A percentile compares a stretch with the other conserved stretches of the same genome.
Evolutionary conservation across 257 asterid genomes (phyloP).

Genomic region (Salvia rosmarinus): DNA sequence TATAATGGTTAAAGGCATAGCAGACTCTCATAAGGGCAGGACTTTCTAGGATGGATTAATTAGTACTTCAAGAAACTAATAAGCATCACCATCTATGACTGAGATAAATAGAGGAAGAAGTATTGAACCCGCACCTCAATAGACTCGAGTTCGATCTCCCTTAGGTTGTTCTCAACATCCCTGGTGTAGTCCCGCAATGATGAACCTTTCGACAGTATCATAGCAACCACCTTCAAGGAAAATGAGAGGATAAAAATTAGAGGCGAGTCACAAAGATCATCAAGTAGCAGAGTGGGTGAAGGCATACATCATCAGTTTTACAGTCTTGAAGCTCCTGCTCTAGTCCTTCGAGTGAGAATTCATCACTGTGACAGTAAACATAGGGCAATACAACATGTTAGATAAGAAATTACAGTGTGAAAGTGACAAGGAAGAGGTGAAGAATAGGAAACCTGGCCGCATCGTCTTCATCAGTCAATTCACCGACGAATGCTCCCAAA

Average conservation of each 20-base stretch:
- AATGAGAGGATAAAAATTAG: slow-evolving; percentile 15
- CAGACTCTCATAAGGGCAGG: background rate
- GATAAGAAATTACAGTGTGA: background rate
- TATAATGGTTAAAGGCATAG: background rate
- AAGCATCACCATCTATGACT: slow-evolving; percentile 28
- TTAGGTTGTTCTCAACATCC: slow-evolving; percentile 90
- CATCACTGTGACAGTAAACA: slow-evolving; percentile 57
- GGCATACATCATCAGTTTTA: slow-evolving; percentile 81
- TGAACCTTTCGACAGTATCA: slow-evolving; percentile 86
- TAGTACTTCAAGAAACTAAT: slow-evolving; percentile 9
- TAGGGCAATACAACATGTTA: background rate
- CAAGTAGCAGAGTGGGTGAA: slow-evolving; percentile 15
- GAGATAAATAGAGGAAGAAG: slow-evolving; percentile 16
- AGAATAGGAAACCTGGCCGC: slow-evolving; percentile 56
- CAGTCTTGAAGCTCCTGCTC: slow-evolving; percentile 95
- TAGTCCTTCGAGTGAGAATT: slow-evolving; percentile 84
- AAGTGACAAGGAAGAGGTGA: background rate
- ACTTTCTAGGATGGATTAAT: background rate
- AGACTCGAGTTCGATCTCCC: slow-evolving; percentile 87
- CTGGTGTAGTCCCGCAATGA: slow-evolving; percentile 82
- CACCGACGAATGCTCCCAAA: slow-evolving; percentile 80
- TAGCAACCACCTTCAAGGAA: slow-evolving; percentile 76
- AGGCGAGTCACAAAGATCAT: slow-evolving; percentile 14
- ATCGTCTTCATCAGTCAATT: slow-evolving; percentile 76
- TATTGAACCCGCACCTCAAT: slow-evolving; percentile 68